phyloP scores from a whole-genome alignment of 345 rosid species.

The Brassica carinata region DNA sequence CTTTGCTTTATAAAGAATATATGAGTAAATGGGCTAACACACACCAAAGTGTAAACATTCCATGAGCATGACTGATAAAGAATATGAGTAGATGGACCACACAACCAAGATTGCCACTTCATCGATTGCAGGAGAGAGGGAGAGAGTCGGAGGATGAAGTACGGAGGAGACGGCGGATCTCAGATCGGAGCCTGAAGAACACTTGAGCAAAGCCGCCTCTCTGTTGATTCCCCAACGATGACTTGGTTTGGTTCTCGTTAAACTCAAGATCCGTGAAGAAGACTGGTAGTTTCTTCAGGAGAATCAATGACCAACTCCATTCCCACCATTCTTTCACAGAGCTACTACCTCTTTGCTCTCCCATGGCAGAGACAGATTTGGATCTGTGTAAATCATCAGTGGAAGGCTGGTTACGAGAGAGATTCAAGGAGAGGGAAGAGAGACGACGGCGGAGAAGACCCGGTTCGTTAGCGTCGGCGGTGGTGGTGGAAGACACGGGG shows the following conservation, averaged over 20 bases:
- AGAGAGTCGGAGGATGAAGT: slow-evolving; percentile 47
- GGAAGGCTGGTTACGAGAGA: slow-evolving; percentile 42
- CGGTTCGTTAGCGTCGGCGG: slow-evolving; percentile 14
- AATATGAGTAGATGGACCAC: not conserved
- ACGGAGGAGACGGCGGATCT: slow-evolving; percentile 50
- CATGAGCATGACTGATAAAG: not conserved
- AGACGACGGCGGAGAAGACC: slow-evolving; percentile 61
- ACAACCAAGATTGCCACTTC: slow-evolving; percentile 23
- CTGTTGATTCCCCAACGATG: slow-evolving; percentile 40
- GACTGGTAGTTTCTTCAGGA: slow-evolving; percentile 48
- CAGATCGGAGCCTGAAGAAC: slow-evolving; percentile 44
- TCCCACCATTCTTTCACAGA: slow-evolving; percentile 83
- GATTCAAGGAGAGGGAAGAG: slow-evolving; percentile 62
- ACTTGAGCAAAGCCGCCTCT: slow-evolving; percentile 53
- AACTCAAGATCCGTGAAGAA: slow-evolving; percentile 63
- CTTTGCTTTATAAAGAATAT: not conserved
- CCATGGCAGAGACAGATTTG: slow-evolving; percentile 59
- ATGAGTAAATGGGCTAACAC: not conserved
- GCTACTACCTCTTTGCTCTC: slow-evolving; percentile 44
- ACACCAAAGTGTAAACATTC: not conserved
- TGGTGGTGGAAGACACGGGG: slow-evolving; percentile 48
- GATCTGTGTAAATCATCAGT: slow-evolving; percentile 47
- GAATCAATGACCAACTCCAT: slow-evolving; percentile 74
- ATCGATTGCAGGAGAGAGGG: slow-evolving; percentile 15
- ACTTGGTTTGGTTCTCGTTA: slow-evolving; percentile 59